These are phyloP conservation scores for Aspergillus luchuensis DNA, from an alignment of 2,329 filamentous ascomycete species.

Conservation along the genomic window DNA sequence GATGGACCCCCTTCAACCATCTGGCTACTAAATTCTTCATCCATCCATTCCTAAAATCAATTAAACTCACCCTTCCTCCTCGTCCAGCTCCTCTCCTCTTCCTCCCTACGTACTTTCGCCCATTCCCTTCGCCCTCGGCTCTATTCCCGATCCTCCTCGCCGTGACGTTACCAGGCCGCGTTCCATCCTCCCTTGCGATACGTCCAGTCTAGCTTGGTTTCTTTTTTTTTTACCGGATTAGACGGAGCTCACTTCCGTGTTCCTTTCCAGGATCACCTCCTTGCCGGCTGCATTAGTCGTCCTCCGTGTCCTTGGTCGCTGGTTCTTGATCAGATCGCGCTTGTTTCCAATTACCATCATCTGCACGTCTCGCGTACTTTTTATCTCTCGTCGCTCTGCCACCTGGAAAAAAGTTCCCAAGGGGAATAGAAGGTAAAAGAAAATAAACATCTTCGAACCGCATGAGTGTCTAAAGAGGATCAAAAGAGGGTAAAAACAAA, in stretches of 20 bases:
- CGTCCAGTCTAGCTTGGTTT: conserved; percentile 19
- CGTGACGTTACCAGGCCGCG: conserved; percentile 23
- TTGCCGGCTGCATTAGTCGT: conserved; percentile 37
- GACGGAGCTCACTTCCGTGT: conserved; percentile 27
- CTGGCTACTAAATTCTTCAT: conserved; percentile 30
- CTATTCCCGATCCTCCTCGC: conserved; percentile 17
- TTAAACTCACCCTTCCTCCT: conserved; percentile 22
- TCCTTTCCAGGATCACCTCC: conserved; percentile 36
- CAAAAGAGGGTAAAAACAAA: conserved; percentile 8
- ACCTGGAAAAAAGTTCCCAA: conserved; percentile 10
- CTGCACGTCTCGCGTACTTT: conserved; percentile 18
- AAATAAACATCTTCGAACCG: conserved; percentile 8
- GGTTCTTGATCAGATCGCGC: conserved; percentile 23
- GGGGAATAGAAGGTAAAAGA: conserved; percentile 8
- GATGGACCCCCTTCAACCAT: conserved; percentile 32
- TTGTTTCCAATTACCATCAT: conserved; percentile 16
- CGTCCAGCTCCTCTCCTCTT: conserved; percentile 12
- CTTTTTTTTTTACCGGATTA: conserved; percentile 21
- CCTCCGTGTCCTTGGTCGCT: conserved; percentile 20
- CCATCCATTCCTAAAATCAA: conserved; percentile 22
- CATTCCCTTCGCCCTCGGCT: conserved; percentile 19
- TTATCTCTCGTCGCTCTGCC: conserved; percentile 4
- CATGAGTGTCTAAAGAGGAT: conserved; percentile 15
- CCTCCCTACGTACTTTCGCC: conserved; percentile 18
- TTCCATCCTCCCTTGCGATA: conserved; percentile 28